Evolutionary conservation across 225 moss, liverwort and hornwort species (phyloP).

Genomic region (Pleurozium schreberi): DNA sequence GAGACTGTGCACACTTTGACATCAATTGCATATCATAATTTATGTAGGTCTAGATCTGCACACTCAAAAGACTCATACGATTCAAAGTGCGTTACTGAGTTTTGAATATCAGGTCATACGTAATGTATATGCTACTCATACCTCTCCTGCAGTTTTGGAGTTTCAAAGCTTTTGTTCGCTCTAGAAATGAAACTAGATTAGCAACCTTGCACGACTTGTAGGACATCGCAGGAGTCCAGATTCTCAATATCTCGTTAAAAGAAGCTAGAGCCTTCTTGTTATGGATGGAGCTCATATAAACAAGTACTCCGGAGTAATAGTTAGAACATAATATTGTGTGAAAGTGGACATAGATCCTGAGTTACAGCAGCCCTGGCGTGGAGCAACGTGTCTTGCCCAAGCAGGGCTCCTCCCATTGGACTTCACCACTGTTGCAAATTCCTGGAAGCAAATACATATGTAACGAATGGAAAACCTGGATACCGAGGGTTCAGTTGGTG

Average conservation of each 20-base stretch:
- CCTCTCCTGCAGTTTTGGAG: neutral
- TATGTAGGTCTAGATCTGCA: neutral
- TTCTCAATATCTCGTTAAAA: neutral
- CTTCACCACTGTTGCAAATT: too few relatives aligned
- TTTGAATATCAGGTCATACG: neutral
- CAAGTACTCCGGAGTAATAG: neutral
- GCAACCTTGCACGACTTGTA: conserved; percentile 18
- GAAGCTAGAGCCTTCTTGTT: neutral
- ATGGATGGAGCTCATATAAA: neutral
- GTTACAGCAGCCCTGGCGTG: conserved; percentile 1
- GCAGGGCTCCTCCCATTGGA: too few relatives aligned
- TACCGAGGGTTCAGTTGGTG: too few relatives aligned
- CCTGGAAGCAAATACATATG: too few relatives aligned
- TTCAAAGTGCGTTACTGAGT: neutral
- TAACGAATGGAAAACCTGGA: too few relatives aligned
- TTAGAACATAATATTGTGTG: neutral
- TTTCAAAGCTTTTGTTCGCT: neutral
- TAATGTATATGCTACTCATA: neutral
- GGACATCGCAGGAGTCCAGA: neutral
- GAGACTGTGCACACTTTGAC: neutral
- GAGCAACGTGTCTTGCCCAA: too few relatives aligned
- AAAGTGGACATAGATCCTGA: neutral
- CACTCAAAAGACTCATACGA: neutral
- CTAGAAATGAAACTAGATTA: neutral
- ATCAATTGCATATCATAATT: neutral